A percentile compares a stretch with the other conserved stretches of the same genome.
phyloP scores from a whole-genome alignment of 805 yeast species.

The Candida boidinii region DNA sequence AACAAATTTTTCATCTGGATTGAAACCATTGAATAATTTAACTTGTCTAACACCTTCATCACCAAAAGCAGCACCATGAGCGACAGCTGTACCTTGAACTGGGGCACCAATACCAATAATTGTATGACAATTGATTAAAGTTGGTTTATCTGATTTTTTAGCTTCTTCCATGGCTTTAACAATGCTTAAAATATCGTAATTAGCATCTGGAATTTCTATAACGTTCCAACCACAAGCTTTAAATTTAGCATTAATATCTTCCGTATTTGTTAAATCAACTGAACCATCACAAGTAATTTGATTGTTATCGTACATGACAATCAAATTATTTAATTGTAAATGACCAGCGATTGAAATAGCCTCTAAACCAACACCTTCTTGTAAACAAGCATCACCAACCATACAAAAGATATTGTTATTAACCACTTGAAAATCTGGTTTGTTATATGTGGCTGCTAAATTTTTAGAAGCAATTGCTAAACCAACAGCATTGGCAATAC shows the following conservation, averaged over 20 bases:
- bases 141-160: slow-evolving; percentile 68
- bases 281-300: slow-evolving; percentile 94
- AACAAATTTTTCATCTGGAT: slow-evolving; percentile 71
- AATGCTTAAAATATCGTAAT: slow-evolving; percentile 66
- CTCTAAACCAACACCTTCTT: slow-evolving; percentile 96
- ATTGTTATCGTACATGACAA: slow-evolving; percentile 95
- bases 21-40: slow-evolving; percentile 77
- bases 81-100: slow-evolving; percentile 77
- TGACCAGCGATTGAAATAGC: slow-evolving; percentile 95
- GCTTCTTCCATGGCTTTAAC: slow-evolving; percentile 29
- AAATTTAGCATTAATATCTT: slow-evolving; percentile 78
- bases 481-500: slow-evolving; percentile 94
- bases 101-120: slow-evolving; percentile 92
- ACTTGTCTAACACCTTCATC: slow-evolving; percentile 85
- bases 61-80: slow-evolving; percentile 95
- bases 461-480: slow-evolving; percentile 90
- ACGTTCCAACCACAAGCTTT: slow-evolving; percentile 95
- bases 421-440: slow-evolving; percentile 66
- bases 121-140: slow-evolving; percentile 81
- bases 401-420: slow-evolving; percentile 72
- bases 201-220: slow-evolving; percentile 67
- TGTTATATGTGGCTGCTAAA: slow-evolving; percentile 88
- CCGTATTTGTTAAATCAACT: slow-evolving; percentile 86
- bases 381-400: slow-evolving; percentile 96
- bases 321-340: slow-evolving; percentile 83